Conservation (phyloP, 305 asterid genomes). For the Solanum hybrid region DNA sequence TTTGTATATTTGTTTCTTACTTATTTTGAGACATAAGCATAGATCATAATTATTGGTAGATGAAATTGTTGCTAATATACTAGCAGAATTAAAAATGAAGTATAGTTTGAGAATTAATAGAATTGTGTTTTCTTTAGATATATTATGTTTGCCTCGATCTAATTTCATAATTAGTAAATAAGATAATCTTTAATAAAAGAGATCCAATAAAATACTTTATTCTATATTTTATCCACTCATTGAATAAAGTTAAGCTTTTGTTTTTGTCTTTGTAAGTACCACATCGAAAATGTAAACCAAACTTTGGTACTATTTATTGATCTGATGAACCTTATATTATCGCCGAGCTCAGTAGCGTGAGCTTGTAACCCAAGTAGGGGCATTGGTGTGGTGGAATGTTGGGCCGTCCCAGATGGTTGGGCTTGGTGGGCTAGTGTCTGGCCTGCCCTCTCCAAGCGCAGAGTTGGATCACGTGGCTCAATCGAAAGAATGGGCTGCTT, state of each 20-base stretch:
- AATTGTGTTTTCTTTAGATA: background rate
- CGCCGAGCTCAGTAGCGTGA: background rate
- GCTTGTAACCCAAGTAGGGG: background rate
- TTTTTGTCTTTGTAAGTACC: background rate
- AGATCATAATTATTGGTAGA: background rate
- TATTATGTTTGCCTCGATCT: too few relatives aligned
- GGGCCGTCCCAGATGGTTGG: background rate
- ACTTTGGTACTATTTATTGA: background rate
- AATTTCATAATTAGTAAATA: too few relatives aligned
- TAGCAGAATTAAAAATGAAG: background rate
- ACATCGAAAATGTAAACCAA: background rate
- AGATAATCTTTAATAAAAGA: too few relatives aligned
- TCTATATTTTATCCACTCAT: background rate
- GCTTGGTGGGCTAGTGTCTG: background rate
- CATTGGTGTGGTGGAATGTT: background rate
- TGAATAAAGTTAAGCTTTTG: background rate
- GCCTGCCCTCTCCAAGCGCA: background rate
- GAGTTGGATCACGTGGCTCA: background rate
- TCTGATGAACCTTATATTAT: accelerated
- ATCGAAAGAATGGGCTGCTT: background rate
- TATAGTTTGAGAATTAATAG: background rate
- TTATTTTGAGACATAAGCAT: background rate
- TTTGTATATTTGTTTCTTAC: background rate
- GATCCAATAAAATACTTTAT: too few relatives aligned
- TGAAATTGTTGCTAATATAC: background rate